Percentiles rank a stretch among this genome's conserved stretches.
Evolutionary conservation across 2,329 filamentous ascomycete species (phyloP).

Genomic region (Hypoxylon sp.): DNA sequence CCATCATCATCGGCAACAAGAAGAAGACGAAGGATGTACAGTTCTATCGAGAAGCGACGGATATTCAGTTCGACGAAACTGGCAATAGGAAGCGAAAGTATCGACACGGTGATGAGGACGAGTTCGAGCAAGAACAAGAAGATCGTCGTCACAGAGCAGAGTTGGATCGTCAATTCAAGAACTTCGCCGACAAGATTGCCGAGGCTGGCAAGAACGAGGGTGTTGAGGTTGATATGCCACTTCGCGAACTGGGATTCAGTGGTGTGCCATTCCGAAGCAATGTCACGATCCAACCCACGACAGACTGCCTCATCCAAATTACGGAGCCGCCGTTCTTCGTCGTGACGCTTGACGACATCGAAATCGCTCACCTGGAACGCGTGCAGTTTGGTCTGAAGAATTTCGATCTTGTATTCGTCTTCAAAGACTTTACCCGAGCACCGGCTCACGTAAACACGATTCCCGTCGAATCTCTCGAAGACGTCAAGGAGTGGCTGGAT

Average conservation of each 20-base stretch:
- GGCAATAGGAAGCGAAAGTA: slow-evolving; percentile 98
- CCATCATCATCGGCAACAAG: slow-evolving; percentile 95
- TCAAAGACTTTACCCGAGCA: slow-evolving; percentile 94
- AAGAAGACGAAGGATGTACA: slow-evolving; percentile 99
- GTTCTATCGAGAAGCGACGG: slow-evolving; percentile 96
- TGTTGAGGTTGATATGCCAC: slow-evolving; percentile 94
- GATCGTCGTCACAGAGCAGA: slow-evolving; percentile 91
- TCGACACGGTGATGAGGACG: slow-evolving; percentile 96
- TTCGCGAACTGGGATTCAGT: slow-evolving; percentile 95
- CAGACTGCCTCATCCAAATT: slow-evolving; percentile 95
- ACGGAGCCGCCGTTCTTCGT: slow-evolving; percentile 98
- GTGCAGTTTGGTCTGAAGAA: slow-evolving; percentile 98
- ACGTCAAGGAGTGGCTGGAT: slow-evolving; percentile 98
- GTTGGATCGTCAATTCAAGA: slow-evolving; percentile 94
- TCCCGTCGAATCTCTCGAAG: slow-evolving; percentile 91
- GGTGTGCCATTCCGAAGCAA: slow-evolving; percentile 96
- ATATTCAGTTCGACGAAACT: slow-evolving; percentile 98
- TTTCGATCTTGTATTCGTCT: slow-evolving; percentile 98
- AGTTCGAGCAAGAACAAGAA: slow-evolving; percentile 98
- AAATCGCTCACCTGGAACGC: slow-evolving; percentile 94
- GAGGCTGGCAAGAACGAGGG: slow-evolving; percentile 92
- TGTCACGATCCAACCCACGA: slow-evolving; percentile 94
- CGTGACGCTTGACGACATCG: slow-evolving; percentile 93
- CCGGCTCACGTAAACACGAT: slow-evolving; percentile 98
- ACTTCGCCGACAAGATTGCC: slow-evolving; percentile 96